Evolutionary conservation across 2,329 filamentous ascomycete species (phyloP).

Genomic region (Alternaria gaisen): DNA sequence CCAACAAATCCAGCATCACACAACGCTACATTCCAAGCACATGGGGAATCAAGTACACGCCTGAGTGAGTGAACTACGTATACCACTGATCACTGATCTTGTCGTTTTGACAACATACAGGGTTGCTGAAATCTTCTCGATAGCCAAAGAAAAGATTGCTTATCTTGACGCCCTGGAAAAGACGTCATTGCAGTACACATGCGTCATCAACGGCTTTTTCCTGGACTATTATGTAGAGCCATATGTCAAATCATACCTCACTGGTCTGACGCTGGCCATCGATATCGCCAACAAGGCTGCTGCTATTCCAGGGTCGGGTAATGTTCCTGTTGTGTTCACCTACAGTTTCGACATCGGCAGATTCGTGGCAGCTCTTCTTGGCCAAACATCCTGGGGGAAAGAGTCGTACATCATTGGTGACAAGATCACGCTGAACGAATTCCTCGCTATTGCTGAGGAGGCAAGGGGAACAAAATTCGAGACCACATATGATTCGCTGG

Average conservation of each 20-base stretch:
- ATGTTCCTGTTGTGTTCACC: slow-evolving; percentile 21
- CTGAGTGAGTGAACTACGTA: neutral
- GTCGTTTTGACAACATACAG: neutral
- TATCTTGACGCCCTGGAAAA: slow-evolving; percentile 6
- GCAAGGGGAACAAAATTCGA: neutral
- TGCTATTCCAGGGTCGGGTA: slow-evolving; percentile 24
- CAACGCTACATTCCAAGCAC: slow-evolving; percentile 28
- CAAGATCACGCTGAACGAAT: neutral
- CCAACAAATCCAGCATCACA: slow-evolving; percentile 16
- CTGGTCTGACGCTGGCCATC: neutral
- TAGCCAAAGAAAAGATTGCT: neutral
- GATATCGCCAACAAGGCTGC: slow-evolving; percentile 23
- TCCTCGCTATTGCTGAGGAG: neutral
- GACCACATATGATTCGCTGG: slow-evolving; percentile 17
- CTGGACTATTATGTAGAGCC: slow-evolving; percentile 17
- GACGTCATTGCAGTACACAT: slow-evolving; percentile 13
- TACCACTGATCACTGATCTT: neutral
- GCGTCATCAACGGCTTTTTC: slow-evolving; percentile 21
- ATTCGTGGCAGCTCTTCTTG: slow-evolving; percentile 16
- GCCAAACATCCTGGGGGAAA: neutral
- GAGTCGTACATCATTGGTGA: neutral
- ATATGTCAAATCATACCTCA: slow-evolving; percentile 16
- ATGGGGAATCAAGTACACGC: slow-evolving; percentile 15
- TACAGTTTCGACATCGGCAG: slow-evolving; percentile 23
- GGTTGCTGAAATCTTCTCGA: neutral